Conservation (phyloP, 176 grass and related monocot species). For the Melocanna baccifera region DNA sequence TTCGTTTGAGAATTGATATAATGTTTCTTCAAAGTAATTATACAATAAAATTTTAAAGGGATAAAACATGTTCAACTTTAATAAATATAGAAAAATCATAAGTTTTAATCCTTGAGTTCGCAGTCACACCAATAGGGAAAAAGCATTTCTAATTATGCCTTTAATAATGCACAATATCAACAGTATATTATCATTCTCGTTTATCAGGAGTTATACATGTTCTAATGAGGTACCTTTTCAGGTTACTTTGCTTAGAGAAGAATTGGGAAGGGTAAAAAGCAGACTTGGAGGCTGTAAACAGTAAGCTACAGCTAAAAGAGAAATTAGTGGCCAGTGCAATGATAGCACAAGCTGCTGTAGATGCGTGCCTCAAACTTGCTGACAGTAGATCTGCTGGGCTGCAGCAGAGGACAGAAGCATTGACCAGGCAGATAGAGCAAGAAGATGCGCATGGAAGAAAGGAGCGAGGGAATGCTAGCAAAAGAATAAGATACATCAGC, state of each 20-base stretch:
- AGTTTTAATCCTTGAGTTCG: constrained; percentile 6
- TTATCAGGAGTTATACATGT: background rate
- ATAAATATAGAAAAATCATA: background rate
- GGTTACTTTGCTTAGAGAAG: constrained; percentile 53
- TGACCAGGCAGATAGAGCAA: constrained; percentile 67
- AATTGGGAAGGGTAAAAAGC: constrained; percentile 53
- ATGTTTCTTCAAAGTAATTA: background rate
- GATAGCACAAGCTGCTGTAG: constrained; percentile 72
- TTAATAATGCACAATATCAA: background rate
- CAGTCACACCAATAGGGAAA: background rate
- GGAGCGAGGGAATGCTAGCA: constrained; percentile 14
- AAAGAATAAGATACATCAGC: constrained; percentile 52
- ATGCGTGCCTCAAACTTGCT: constrained; percentile 65
- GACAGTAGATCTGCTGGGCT: constrained; percentile 62
- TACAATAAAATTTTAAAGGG: background rate
- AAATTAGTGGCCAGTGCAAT: constrained; percentile 63
- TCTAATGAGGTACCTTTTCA: constrained; percentile 32
- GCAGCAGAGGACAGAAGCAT: constrained; percentile 68
- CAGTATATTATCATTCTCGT: background rate
- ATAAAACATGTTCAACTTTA: background rate
- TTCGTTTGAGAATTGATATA: background rate
- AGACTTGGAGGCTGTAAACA: constrained; percentile 44
- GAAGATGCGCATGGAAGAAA: constrained; percentile 41
- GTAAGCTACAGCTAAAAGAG: constrained; percentile 61
- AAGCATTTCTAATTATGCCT: background rate